Percentiles rank a stretch among this genome's conserved stretches.
These are phyloP conservation scores for Leccinum disarticulatum DNA, from an alignment of 768 basidiomycete genomes.

Conservation along the genomic window DNA sequence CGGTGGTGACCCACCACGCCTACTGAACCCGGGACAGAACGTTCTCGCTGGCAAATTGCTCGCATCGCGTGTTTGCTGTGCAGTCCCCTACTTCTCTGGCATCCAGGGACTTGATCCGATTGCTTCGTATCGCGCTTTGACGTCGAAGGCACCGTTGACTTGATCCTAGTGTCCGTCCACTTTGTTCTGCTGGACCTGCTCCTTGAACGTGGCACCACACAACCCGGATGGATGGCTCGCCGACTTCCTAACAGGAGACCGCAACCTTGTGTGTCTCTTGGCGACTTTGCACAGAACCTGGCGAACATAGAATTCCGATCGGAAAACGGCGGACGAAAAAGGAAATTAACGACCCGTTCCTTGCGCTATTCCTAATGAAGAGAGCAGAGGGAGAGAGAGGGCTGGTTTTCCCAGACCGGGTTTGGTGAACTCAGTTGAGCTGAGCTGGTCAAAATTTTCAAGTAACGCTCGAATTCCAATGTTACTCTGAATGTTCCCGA, in stretches of 20 bases:
- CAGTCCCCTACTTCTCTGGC: not conserved
- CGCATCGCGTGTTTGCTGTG: constrained; percentile 10
- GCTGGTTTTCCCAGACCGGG: not conserved
- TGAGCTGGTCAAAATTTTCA: not conserved
- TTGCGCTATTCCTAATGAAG: not conserved
- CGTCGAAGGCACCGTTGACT: constrained; percentile 15
- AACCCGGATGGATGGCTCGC: not conserved
- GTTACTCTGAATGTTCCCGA: not conserved
- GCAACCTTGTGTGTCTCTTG: not conserved
- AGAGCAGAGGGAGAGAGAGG: not conserved
- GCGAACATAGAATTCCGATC: not conserved
- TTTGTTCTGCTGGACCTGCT: not conserved
- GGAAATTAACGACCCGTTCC: not conserved
- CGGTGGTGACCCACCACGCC: not conserved
- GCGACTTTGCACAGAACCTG: not conserved
- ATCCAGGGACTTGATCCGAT: constrained; percentile 19
- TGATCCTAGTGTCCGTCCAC: not conserved
- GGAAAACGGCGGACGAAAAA: not conserved
- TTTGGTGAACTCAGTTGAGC: constrained; percentile 9
- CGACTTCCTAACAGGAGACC: not conserved
- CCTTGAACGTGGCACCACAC: not conserved
- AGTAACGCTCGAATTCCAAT: not conserved
- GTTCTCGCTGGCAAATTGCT: not conserved
- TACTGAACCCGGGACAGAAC: not conserved
- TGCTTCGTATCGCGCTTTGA: constrained; percentile 7